Evolutionary conservation across 2,329 filamentous ascomycete genomes (phyloP).

Genomic region (Exophiala oligosperma): DNA sequence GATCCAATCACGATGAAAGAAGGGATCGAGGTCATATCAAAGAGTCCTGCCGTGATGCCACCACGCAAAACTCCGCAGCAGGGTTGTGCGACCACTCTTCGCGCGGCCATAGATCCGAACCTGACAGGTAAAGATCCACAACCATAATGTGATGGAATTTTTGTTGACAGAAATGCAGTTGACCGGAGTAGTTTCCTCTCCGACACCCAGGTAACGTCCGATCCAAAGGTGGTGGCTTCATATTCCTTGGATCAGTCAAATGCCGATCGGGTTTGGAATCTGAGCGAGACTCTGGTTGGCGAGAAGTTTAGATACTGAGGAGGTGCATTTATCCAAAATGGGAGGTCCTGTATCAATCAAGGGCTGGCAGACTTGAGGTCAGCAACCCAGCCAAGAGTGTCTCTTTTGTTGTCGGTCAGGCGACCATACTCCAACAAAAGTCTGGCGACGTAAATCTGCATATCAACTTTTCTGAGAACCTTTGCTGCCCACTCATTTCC

Average conservation of each 20-base stretch:
- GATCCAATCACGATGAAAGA: background rate
- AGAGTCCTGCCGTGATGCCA: background rate
- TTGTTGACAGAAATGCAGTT: background rate
- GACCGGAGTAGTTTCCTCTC: background rate
- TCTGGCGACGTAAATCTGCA: slow-evolving; percentile 69
- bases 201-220: background rate
- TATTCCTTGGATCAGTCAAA: background rate
- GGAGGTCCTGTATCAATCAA: background rate
- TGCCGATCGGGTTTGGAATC: background rate
- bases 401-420: background rate
- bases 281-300: background rate
- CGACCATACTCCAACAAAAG: slow-evolving; percentile 62
- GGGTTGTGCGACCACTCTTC: background rate
- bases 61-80: background rate
- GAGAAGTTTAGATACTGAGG: background rate
- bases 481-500: slow-evolving; percentile 69
- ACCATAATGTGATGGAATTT: too few species aligned
- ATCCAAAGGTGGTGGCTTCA: background rate
- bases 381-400: background rate
- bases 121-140: background rate
- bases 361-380: background rate
- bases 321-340: background rate
- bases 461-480: slow-evolving; percentile 69
- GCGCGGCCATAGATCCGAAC: background rate
- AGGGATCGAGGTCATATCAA: background rate